Evolutionary conservation across 345 rosid species (phyloP), one percentile per base, ranked within the genome.

Genomic region (Gossypium arboreum): DNA sequence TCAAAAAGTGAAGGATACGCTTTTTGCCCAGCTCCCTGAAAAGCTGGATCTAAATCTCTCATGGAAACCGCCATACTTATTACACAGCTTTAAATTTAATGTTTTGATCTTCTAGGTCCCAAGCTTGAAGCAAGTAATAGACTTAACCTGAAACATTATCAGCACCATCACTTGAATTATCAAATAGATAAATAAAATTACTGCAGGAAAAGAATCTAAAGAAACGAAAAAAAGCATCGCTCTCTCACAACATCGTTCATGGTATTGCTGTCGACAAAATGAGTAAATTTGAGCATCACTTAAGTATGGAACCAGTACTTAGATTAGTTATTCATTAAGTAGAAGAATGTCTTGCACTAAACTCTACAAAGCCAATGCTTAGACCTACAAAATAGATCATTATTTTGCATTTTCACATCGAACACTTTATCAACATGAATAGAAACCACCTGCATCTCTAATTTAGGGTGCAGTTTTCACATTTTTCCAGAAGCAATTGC

Each of bases 21-120:
- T 81, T 89, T 93, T 79, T 89, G 97, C 78, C 99, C 99, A 76
- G 94, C 97, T 78, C 97, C 98, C 83, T 93, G 98, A 81, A 96
- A 96, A 79, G 93, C 97, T 76, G 97, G 84, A 90, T 96, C 99
- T 80, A 96, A 87, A 81, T 96, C 97, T 84, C 92, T 92, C 98
- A 93, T 90, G 72, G 99, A 96, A 83, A 96, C 99, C 71, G 97
- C 86, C 99, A 93, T 96, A 76, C 68, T 85, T 78, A 47, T 74
- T 83, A 76, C 70, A 79, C 73, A 72, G 78, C 78, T 84, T 82
- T 72, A 45, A 67, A 67, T 20, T 44, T 20, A 74, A 70, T 44
- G 75, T 73, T 73, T 81, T 76, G 71, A 77, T 74, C 79, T 77
- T 76, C 83, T 74, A 80, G 73, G 77, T 39, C 50, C 83, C 73